Evolutionary conservation across 805 yeast genomes (phyloP).

Genomic region (Starmera caribaea): DNA sequence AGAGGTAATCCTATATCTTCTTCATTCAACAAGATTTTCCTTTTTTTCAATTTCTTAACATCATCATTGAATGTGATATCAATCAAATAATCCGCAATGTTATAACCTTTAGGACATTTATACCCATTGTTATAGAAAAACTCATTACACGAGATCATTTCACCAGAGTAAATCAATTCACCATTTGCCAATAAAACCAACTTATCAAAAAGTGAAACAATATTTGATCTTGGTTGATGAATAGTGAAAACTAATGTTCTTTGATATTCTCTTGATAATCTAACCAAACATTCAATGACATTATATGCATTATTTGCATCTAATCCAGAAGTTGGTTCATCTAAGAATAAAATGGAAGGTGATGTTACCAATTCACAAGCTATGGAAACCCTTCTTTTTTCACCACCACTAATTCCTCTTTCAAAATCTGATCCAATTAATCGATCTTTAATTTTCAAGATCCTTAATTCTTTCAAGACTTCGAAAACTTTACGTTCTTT

Average conservation of each 20-base stretch:
- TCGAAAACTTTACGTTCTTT: slow-evolving; percentile 77
- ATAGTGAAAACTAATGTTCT: slow-evolving; percentile 89
- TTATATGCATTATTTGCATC: slow-evolving; percentile 91
- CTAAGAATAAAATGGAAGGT: slow-evolving; percentile 73
- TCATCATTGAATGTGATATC: slow-evolving; percentile 69
- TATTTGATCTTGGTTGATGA: slow-evolving; percentile 95
- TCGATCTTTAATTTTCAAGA: slow-evolving; percentile 71
- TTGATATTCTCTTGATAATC: slow-evolving; percentile 68
- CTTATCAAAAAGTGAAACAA: slow-evolving; percentile 83
- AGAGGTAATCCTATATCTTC: slow-evolving; percentile 19
- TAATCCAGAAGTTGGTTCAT: slow-evolving; percentile 93
- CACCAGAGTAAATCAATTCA: slow-evolving; percentile 79
- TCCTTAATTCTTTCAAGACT: slow-evolving; percentile 78
- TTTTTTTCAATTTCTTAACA: slow-evolving; percentile 1
- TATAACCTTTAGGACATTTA: slow-evolving; percentile 80
- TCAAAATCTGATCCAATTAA: slow-evolving; percentile 82
- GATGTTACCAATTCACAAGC: slow-evolving; percentile 90
- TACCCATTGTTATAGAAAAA: slow-evolving; percentile 72
- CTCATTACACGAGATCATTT: slow-evolving; percentile 62
- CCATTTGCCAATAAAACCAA: slow-evolving; percentile 78
- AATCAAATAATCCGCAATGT: slow-evolving; percentile 87
- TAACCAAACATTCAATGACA: slow-evolving; percentile 77
- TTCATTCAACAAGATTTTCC: slow-evolving; percentile 4
- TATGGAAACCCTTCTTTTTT: slow-evolving; percentile 83
- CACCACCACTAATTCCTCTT: slow-evolving; percentile 92